Evolutionary conservation across 2,329 filamentous ascomycete genomes (phyloP), one percentile per base, ranked within the genome.

Genomic region (Fusarium setosum): DNA sequence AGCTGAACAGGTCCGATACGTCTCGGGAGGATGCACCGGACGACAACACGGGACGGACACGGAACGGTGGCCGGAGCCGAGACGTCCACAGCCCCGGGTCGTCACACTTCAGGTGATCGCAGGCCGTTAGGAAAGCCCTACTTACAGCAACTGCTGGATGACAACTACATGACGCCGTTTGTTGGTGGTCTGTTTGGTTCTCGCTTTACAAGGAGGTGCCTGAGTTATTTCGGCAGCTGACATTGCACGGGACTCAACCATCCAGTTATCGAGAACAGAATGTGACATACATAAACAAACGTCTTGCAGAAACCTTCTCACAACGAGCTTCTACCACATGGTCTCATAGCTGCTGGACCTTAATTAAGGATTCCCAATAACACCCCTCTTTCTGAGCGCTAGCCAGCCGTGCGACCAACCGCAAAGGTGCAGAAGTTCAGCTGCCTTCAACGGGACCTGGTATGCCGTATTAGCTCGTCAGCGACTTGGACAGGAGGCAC

Each of bases 1-100:
- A 47, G 50, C 51, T 61, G 50, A 32, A 48, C 38, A 60, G 51
- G 50, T 17, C 60, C 56, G 64, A 50, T 23, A 26, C 21, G 34
- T 56, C 29, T 70, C 54, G 65, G 67, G 57, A 61, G 24, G 59
- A 59, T 68, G 48, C 59, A 66, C 47, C 45, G 31, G 50, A 32
- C 41, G 13, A 48, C 38, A 55, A 54, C 38, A 42, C 49, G 35
- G 45, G 31, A 49, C 41, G 38, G 52, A 57, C n/a, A 40, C 49
- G 24, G 40, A 47, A 61, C 50, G 20, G 34, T 32, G 42, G 18
- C 32, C 20, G 37, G 40, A 56, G 24, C 38, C 31, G 29, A 31
- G 20, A 37, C 44, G 29, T 20, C 37, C 26, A 37, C n/a, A 24
- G 40, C 23, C 34, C 47, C 21, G 37, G 37, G n/a, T 15, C 40